phyloP scores from a whole-genome alignment of 2,329 filamentous ascomycete genomes.

The Penicillium sp. region DNA sequence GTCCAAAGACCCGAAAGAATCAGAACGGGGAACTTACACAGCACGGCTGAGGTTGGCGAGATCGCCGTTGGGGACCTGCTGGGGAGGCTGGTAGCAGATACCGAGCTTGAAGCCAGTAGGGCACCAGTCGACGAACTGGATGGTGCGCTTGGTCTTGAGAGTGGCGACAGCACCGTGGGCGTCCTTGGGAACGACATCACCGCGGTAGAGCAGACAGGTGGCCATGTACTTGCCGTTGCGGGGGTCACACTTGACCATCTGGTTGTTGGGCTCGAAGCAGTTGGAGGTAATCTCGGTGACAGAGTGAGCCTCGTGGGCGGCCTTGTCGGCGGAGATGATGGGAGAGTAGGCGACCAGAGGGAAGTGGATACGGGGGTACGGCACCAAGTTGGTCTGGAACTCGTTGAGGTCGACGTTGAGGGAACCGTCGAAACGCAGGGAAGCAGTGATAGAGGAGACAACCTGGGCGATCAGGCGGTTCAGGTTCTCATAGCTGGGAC shows the following conservation, averaged over 20 bases:
- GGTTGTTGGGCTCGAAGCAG: slow-evolving; percentile 99
- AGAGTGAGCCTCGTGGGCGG: slow-evolving; percentile 95
- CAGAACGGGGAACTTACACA: slow-evolving; percentile 64
- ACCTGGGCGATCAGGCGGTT: slow-evolving; percentile 99
- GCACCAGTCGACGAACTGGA: slow-evolving; percentile 99
- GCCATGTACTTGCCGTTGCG: slow-evolving; percentile 99
- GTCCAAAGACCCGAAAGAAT: slow-evolving; percentile 2
- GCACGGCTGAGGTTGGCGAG: slow-evolving; percentile 97
- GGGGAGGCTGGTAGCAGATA: slow-evolving; percentile 98
- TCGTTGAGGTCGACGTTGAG: slow-evolving; percentile 99
- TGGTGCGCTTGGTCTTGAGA: slow-evolving; percentile 98
- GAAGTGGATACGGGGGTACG: slow-evolving; percentile 99
- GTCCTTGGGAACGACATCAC: slow-evolving; percentile 96
- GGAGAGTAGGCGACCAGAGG: slow-evolving; percentile 94
- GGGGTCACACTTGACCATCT: slow-evolving; percentile 99
- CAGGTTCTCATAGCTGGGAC: slow-evolving; percentile 97
- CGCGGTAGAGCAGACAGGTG: slow-evolving; percentile 95
- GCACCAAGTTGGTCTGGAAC: slow-evolving; percentile 99
- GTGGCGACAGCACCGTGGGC: slow-evolving; percentile 88
- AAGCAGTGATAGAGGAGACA: slow-evolving; percentile 96
- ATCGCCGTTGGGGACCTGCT: slow-evolving; percentile 94
- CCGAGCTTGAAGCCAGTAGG: slow-evolving; percentile 99
- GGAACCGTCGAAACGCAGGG: slow-evolving; percentile 95
- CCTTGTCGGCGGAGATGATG: slow-evolving; percentile 91
- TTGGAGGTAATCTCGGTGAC: slow-evolving; percentile 98